Base-by-base conservation (phyloP, 1,284 basidiomycete species). In the Pterula multifida region DNA sequence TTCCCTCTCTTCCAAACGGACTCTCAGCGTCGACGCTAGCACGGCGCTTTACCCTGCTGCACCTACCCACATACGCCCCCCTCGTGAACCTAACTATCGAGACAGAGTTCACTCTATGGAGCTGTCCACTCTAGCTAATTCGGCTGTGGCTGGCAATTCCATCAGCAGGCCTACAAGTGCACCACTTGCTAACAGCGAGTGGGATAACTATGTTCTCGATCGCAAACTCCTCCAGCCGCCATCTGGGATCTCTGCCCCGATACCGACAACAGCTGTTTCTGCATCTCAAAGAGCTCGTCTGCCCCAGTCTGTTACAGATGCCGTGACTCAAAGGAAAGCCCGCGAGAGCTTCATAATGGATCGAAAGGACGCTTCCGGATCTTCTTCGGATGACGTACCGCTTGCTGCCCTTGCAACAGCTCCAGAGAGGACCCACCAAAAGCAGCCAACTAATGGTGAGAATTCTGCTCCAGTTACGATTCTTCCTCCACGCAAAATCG, bases 141-240 rank as follows among this genome's bases (percentile, higher is more conserved):
- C 66, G 11, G 63, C 69, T 50, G 63, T 67, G 3, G 54, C 71
- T 12, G 76, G 74, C 25, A 68, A 73, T 48, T 69, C 76, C 1
- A 79, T 85, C 49, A 71, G 72, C 53, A 72, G 86, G 46, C 83
- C 87, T 3, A 79, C 76, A 0, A 86, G 84, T 57, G 79, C 72
- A 9, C 85, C 86, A 17, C 65, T 85, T 45, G 75, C 72, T 45
- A 78, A 85, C 39, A 71, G 75, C 25, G 76, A 84, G 52, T 90
- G 86, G 86, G 84, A 90, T 56, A 63, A 74, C 47, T 90, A 90
- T 62, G 74, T 89, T 50, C 80, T 78, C 45, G 86, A 90, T 48
- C 78, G 86, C 53, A 88, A 83, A 61, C 70, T 90, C 9, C 66
- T 90, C 51, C 84, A 87, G 59, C 86, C 87, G 47, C 86, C 87